phyloP scores from a whole-genome alignment of 306 rosid species.

The Inga laurina region DNA sequence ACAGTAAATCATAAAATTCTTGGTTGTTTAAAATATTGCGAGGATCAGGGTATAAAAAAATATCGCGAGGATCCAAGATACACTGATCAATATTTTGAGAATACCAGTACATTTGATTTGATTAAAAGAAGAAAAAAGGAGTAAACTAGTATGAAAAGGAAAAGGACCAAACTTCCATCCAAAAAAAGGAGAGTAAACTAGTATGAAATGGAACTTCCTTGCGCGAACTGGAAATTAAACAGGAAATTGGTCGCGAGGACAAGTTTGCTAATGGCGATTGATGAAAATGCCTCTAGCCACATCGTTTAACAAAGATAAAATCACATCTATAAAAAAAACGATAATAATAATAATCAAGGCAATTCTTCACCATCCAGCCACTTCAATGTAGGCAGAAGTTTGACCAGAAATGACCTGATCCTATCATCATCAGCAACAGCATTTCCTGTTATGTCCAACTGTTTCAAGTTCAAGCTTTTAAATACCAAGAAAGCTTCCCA shows the following conservation, averaged over 20 bases:
- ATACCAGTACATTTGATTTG: no score
- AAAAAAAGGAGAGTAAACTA: neutral
- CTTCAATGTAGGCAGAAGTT: conserved; percentile 52
- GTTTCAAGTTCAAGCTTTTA: conserved; percentile 59
- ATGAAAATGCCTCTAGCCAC: neutral
- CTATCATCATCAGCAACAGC: conserved; percentile 60
- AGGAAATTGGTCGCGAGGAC: neutral
- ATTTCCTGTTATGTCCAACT: conserved; percentile 65
- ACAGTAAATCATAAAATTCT: neutral
- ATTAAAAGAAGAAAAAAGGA: neutral
- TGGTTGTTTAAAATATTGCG: neutral
- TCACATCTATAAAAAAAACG: conserved; percentile 19
- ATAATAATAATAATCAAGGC: neutral
- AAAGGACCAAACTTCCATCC: neutral
- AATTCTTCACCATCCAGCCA: conserved; percentile 25
- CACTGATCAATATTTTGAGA: neutral
- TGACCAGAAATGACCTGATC: conserved; percentile 56
- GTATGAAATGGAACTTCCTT: neutral
- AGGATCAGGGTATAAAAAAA: neutral
- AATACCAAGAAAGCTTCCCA: conserved; percentile 81
- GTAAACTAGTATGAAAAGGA: neutral
- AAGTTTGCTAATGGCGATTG: neutral
- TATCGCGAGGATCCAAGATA: neutral
- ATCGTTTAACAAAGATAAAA: conserved; percentile 20
- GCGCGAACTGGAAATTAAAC: neutral